Base-by-base conservation (phyloP, 129 eudicot genomes). In the Ambrosia artemisiifolia region DNA sequence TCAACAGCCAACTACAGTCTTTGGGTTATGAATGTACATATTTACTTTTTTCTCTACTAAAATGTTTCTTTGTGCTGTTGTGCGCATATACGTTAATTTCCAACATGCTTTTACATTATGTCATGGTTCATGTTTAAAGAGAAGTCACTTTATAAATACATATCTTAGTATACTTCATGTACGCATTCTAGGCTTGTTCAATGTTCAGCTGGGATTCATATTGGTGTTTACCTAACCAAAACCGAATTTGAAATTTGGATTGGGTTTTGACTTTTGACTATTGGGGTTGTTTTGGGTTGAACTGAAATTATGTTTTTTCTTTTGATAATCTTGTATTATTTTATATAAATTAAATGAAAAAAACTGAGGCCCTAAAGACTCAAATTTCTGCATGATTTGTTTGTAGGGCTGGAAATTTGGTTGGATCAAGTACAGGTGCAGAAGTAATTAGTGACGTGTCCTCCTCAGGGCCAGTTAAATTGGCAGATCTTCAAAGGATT, bases 401-500 rank as follows among this genome's bases (percentile, higher is more conserved):
- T 71, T 51, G 35, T 81, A 94, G 99, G 88, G 97, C 94, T 77
- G 97, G 97, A 72, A 84, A 90, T 88, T 79, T 94, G 83, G 90
- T 84, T 32, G 91, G 93, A 50, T 70, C 96, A 60, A 83, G 99
- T 79, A 81, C 83, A 75, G 91, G 91, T 64, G 80, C 88, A 16
- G 99, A 88, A 84, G 87, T 82, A 56, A 81, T 76, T 30, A 88
- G 99, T 86, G 96, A 90, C 34, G 96, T 90, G 18, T 88, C 96
- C 33, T 94, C 98, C 70, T 85, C 98, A 7, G 99, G 99, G 51
- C 97, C 96, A n/a, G 97, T 94, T 63, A 90, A 90, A 79, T 73
- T 94, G 84, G 75, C 87, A 11, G 99, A 94, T 83, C 84, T 94
- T 55, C 99, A 94, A 63, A 83, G 97, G 79, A 94, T 94, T 75